Base-by-base conservation (phyloP, 1,284 basidiomycete species). In the Ganoderma boninense region DNA sequence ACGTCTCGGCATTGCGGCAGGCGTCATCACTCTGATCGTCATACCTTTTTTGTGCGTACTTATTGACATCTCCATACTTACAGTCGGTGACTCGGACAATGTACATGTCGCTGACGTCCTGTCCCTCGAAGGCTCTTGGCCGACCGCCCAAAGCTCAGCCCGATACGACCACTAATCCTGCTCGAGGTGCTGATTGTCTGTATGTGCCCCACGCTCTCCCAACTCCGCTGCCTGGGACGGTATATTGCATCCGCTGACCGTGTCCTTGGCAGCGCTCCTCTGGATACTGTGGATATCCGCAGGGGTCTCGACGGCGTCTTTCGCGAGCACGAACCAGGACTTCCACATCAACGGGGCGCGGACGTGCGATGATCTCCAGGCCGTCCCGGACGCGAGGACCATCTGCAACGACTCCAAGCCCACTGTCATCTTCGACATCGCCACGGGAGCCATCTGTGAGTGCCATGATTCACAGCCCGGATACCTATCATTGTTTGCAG, bases 201-300 rank as follows among this genome's bases (percentile, higher is more conserved):
- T 57, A 57, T 5, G 54, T 35, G 32, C 26, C 32, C 32, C 29
- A 23, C 23, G 8, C 7, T 16, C 10, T 6, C 32, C 54, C 14
- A 35, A 18, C 13, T 7, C 16, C 16, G 18, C 10, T 49, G 2
- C n/a, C 1, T 2, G 43, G 14, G 18, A 44, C 43, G n/a, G 49
- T 29, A 26, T 6, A 57, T 35, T 32, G 29, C 13, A 23, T 6
- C 13, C n/a, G 54, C 54, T 57, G 54, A 57, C 7, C 54, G 18
- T 35, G 10, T 4, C 26, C 20, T 35, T 5, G 29, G 5, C 14
- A 57, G 54, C 54, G 6, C 6, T 57, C 16, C 54, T 57, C 4
- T 69, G 69, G 69, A 64, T 69, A 13, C 56, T 69, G 13, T 69
- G 69, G 69, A 69, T 69, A 32, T 66, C 69, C 35, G 69, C 66